Base-by-base conservation (phyloP, 2,329 filamentous ascomycete species). In the Neoscytalidium dimidiatum region DNA sequence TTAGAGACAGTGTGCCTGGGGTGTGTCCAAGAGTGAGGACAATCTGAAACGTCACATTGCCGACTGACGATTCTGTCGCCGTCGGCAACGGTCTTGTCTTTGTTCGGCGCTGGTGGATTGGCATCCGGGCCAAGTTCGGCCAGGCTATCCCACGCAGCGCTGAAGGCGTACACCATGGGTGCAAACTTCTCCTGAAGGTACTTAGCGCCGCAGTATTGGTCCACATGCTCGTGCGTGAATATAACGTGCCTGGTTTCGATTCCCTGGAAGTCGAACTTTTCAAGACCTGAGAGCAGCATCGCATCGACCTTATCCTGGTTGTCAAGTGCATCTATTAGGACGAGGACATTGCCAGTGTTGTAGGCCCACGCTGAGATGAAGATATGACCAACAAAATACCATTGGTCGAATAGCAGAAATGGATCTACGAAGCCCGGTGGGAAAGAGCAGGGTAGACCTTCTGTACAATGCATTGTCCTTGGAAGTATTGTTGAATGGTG, bases 301-400 rank as follows among this genome's bases (percentile, higher is more conserved):
- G 43, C 43, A 21, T 46, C 43, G 43, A 46, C n/a, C 7, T 46
- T n/a, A n/a, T 3, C 14, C 4, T 13, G 43, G 43, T 11, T 23
- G 43, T n/a, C 17, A n/a, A 46, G 43, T 0, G 43, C 4, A 46
- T 51, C 28, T 13, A 46, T 46, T 13, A 46, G 19, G n/a, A 23
- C n/a, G 2, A 46, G 43, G 0, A 13, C 43, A 3, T 38, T 58
- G 14, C 64, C 64, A 5, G 64, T 69, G 21, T 68, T 62, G 26
- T 66, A 64, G 4, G 66, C 66, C 68, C 67, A 68, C n/a, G 67
- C 51, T 4, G 64, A 67, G 21, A 67, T 64, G 23, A 52, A 58
- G n/a, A 58, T 62, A n/a, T 67, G 66, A 19, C 67, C 68, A 17
- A 69, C 63, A 35, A 69, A 69, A 46, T 63, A 68, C n/a, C 68